phyloP scores from a whole-genome alignment of 352 stramenopile species.

The Phytophthora ohioensis region DNA sequence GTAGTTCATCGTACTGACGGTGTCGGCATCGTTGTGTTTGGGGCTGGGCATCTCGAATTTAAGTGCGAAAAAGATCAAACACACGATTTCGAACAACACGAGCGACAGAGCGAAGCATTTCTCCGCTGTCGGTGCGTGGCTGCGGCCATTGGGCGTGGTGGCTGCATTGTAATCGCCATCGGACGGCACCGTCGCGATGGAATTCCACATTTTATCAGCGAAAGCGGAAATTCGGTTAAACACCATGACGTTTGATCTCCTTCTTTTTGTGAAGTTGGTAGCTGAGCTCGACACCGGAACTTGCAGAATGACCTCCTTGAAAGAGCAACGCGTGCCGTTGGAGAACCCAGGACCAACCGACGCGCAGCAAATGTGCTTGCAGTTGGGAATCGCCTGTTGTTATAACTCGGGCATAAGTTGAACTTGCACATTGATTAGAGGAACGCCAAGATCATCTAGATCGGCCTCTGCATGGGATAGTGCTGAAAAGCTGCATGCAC shows the following conservation, averaged over 20 bases:
- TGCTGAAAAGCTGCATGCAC: conserved; percentile 4
- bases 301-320: conserved; percentile 11
- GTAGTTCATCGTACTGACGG: conserved; percentile 14
- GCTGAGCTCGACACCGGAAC: conserved; percentile 15
- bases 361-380: conserved; percentile 9
- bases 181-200: conserved; percentile 4
- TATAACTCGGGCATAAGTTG: conserved; percentile 25
- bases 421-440: conserved; percentile 31
- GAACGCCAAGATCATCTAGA: conserved; percentile 20
- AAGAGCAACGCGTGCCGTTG: background rate
- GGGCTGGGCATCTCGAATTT: conserved; percentile 33
- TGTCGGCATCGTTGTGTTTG: conserved; percentile 15
- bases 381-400: conserved; percentile 8
- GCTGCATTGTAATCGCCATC: conserved; percentile 26
- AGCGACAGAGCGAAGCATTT: conserved; percentile 25
- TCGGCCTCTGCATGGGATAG: conserved; percentile 22
- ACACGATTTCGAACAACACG: conserved; percentile 21
- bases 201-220: conserved; percentile 28
- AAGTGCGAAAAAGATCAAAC: conserved; percentile 28
- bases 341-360: conserved; percentile 1
- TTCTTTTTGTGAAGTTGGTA: background rate
- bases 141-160: conserved; percentile 13
- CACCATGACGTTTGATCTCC: conserved; percentile 8
- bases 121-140: background rate
- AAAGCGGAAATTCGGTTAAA: conserved; percentile 22